These are phyloP conservation scores for Exophiala phaeomuriformis DNA, from an alignment of 2,329 filamentous ascomycete genomes.

Conservation along the genomic window DNA sequence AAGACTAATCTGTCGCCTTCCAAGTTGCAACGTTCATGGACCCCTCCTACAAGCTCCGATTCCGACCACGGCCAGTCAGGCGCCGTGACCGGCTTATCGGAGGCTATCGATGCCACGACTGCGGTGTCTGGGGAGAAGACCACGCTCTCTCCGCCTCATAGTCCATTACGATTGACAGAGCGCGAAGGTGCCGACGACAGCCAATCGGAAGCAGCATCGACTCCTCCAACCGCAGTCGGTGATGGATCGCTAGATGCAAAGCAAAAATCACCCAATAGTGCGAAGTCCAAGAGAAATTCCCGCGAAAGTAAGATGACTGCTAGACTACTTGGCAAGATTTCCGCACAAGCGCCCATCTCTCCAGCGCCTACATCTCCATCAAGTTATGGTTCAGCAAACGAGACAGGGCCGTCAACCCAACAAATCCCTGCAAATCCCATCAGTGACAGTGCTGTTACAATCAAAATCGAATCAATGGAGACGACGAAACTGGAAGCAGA, in stretches of 20 bases:
- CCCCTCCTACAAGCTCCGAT: slow-evolving; percentile 20
- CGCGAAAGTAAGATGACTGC: slow-evolving; percentile 16
- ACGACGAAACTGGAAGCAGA: slow-evolving; percentile 23
- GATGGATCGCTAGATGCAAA: neutral
- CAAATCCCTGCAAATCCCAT: neutral
- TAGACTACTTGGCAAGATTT: slow-evolving; percentile 13
- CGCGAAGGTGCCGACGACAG: neutral
- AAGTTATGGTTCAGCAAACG: slow-evolving; percentile 16
- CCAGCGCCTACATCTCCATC: slow-evolving; percentile 24
- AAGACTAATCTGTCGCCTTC: slow-evolving; percentile 24
- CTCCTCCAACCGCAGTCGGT: neutral
- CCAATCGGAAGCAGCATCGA: neutral
- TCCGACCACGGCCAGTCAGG: slow-evolving; percentile 7
- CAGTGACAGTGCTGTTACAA: slow-evolving; percentile 13
- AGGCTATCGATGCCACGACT: neutral
- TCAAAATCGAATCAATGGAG: slow-evolving; percentile 26
- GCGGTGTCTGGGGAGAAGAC: neutral
- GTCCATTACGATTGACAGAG: slow-evolving; percentile 6
- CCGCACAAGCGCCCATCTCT: slow-evolving; percentile 11
- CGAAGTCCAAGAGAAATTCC: neutral
- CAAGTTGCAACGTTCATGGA: slow-evolving; percentile 28
- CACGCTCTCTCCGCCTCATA: slow-evolving; percentile 23
- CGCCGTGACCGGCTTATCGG: neutral
- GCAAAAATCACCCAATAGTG: slow-evolving; percentile 1
- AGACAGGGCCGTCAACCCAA: neutral